Evolutionary conservation across 2,329 filamentous ascomycete genomes (phyloP).

Genomic region (Lasiodiplodia sp.): DNA sequence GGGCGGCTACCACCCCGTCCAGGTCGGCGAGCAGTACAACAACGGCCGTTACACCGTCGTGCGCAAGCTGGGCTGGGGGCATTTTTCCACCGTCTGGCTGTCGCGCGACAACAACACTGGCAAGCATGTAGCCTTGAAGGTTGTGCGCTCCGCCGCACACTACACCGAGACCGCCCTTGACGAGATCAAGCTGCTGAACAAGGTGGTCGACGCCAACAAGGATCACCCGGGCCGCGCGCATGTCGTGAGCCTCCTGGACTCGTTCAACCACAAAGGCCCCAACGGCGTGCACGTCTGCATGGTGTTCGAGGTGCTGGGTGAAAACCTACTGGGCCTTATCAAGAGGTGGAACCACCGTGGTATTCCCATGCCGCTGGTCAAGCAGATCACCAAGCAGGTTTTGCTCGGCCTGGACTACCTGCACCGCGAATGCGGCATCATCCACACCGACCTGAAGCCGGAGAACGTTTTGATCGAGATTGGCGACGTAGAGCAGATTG

Average conservation of each 20-base stretch:
- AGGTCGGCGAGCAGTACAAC: constrained; percentile 95
- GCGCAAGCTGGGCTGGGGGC: constrained; percentile 96
- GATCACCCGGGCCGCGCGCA: constrained; percentile 93
- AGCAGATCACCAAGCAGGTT: constrained; percentile 99
- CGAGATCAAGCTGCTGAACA: constrained; percentile 97
- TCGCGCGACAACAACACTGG: constrained; percentile 83
- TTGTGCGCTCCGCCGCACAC: constrained; percentile 95
- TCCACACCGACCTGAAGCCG: constrained; percentile 96
- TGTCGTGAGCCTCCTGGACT: constrained; percentile 94
- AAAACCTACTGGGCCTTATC: constrained; percentile 93
- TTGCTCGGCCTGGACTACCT: constrained; percentile 94
- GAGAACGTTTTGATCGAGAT: constrained; percentile 99
- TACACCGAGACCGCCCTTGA: constrained; percentile 99
- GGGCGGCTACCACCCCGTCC: constrained; percentile 95
- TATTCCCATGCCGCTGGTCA: constrained; percentile 94
- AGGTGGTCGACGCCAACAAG: constrained; percentile 94
- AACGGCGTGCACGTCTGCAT: constrained; percentile 98
- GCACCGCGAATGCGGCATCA: constrained; percentile 97
- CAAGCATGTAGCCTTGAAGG: constrained; percentile 97
- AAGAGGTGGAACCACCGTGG: constrained; percentile 98
- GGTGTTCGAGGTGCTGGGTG: constrained; percentile 97
- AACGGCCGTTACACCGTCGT: constrained; percentile 96
- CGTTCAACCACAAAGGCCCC: constrained; percentile 96
- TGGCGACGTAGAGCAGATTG: constrained; percentile 97
- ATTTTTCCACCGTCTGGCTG: constrained; percentile 96